These are phyloP conservation scores for Begonia fuchsioides DNA, from an alignment of 306 rosid genomes.

Conservation along the genomic window DNA sequence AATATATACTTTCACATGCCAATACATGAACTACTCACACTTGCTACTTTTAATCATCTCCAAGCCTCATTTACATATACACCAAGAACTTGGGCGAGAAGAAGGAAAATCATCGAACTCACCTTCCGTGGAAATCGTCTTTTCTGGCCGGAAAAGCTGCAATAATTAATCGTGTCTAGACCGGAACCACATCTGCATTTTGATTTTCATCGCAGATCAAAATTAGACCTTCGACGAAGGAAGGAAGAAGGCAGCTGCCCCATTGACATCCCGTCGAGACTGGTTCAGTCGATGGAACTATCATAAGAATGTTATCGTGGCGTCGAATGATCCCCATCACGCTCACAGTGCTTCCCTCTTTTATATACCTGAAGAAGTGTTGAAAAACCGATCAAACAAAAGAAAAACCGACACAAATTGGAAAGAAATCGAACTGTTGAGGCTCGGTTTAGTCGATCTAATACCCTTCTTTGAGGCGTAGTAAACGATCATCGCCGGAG, in stretches of 20 bases:
- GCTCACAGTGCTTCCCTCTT: conserved; percentile 88
- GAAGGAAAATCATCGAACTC: conserved; percentile 12
- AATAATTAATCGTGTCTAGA: conserved; percentile 21
- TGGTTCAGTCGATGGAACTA: conserved; percentile 67
- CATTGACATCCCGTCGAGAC: conserved; percentile 82
- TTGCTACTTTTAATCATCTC: conserved; percentile 24
- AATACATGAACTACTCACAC: conserved; percentile 12
- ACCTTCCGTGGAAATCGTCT: conserved; percentile 6
- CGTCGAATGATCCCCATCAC: conserved; percentile 90
- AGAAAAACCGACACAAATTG: too few species aligned
- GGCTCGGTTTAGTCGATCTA: background rate
- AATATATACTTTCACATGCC: conserved; percentile 5
- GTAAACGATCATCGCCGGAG: too few species aligned
- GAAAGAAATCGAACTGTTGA: too few species aligned
- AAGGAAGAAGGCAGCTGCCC: conserved; percentile 80
- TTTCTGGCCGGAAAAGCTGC: conserved; percentile 8
- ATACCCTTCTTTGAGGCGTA: too few species aligned
- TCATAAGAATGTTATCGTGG: conserved; percentile 86
- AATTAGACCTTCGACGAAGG: conserved; percentile 73
- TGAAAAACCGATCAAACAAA: too few species aligned
- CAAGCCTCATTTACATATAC: conserved; percentile 26
- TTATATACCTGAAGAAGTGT: conserved; percentile 48
- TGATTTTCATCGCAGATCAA: too few species aligned
- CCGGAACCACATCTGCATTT: conserved; percentile 77
- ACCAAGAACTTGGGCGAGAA: conserved; percentile 14